phyloP scores from a whole-genome alignment of 768 basidiomycete genomes.

The Daedaleopsis sinensis region DNA sequence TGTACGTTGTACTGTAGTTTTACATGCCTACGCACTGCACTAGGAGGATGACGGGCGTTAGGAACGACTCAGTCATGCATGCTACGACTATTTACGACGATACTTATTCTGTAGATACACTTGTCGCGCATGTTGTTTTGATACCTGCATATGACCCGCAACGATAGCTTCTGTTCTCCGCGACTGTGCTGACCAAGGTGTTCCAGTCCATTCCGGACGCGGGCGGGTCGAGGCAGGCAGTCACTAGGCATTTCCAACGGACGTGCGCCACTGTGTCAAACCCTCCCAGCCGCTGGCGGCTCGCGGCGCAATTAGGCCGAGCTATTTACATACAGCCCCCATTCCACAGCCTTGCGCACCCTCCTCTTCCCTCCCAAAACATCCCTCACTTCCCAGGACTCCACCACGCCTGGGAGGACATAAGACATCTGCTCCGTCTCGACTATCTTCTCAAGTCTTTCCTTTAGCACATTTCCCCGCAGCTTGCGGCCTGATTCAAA shows the following conservation, averaged over 20 bases:
- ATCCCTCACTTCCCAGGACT: not conserved
- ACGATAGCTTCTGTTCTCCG: not conserved
- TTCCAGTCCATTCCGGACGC: not conserved
- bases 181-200: not conserved
- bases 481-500: conserved; percentile 39
- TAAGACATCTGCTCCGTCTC: not conserved
- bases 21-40: not conserved
- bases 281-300: too few relatives aligned
- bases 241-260: not conserved
- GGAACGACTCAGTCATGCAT: conserved; percentile 9
- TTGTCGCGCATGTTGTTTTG: conserved; percentile 13
- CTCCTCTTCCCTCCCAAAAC: not conserved
- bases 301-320: conserved; percentile 1
- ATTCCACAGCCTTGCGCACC: not conserved
- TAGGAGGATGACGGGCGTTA: not conserved
- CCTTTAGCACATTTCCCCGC: conserved; percentile 32
- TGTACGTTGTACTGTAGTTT: conserved; percentile 6
- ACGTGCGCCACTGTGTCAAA: too few relatives aligned
- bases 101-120: conserved; percentile 14
- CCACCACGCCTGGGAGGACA: not conserved
- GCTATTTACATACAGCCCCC: conserved; percentile 8
- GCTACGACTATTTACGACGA: conserved; percentile 19
- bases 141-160: not conserved
- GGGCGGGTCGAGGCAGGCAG: not conserved
- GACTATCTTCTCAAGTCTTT: conserved; percentile 12